A percentile compares a stretch with the other conserved stretches of the same genome.
These are phyloP conservation scores for Diaporthe longicolla DNA, from an alignment of 2,329 filamentous ascomycete genomes.

Conservation along the genomic window DNA sequence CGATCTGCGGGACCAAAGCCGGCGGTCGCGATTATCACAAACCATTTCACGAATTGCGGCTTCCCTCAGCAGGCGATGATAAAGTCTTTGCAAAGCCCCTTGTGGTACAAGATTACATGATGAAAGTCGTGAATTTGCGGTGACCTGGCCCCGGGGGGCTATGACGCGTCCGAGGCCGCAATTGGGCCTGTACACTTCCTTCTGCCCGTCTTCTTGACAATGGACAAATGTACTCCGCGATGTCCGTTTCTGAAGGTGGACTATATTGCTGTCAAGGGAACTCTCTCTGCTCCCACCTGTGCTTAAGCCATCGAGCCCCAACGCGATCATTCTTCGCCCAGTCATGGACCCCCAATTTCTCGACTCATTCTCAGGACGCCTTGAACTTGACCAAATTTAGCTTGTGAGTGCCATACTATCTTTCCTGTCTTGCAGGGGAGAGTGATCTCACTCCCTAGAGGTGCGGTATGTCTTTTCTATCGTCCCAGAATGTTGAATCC, in stretches of 20 bases:
- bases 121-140: too few species aligned
- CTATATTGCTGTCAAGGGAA: not conserved
- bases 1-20: not conserved
- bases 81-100: too few species aligned
- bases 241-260: not conserved
- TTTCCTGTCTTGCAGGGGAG: not conserved
- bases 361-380: not conserved
- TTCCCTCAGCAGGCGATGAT: too few species aligned
- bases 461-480: too few species aligned
- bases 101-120: too few species aligned
- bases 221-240: too few species aligned
- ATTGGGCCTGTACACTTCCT: too few species aligned
- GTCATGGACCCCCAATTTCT: not conserved
- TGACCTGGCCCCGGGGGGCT: too few species aligned
- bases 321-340: not conserved
- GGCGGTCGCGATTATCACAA: not conserved
- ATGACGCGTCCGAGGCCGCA: too few species aligned
- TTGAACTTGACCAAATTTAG: not conserved
- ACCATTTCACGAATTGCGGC: too few species aligned
- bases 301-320: not conserved
- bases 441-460: not conserved
- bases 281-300: not conserved
- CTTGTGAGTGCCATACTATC: not conserved
- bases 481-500: too few species aligned
- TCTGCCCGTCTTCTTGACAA: not conserved